phyloP scores from a whole-genome alignment of 345 rosid species.

The Brassica rapa region DNA sequence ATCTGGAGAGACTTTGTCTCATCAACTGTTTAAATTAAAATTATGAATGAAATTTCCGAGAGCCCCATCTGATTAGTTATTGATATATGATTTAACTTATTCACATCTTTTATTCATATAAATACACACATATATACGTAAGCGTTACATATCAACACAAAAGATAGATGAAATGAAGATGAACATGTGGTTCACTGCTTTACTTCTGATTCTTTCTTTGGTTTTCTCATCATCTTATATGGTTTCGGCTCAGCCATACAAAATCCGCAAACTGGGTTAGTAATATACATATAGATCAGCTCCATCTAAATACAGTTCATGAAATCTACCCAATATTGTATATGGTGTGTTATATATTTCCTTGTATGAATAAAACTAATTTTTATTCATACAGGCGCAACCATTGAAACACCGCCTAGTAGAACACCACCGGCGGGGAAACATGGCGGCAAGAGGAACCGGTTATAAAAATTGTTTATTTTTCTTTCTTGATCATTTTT shows the following conservation, averaged over 20 bases:
- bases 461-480: neutral
- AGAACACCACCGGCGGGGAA: neutral
- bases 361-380: neutral
- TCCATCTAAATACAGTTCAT: neutral
- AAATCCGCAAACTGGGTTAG: constrained; percentile 26
- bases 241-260: constrained; percentile 7
- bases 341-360: neutral
- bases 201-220: constrained; percentile 1
- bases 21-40: neutral
- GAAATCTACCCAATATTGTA: neutral
- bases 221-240: neutral
- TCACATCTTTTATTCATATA: neutral
- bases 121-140: neutral
- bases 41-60: no score
- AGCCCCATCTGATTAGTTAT: no score
- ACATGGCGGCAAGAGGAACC: neutral
- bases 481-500: neutral
- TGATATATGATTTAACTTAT: no score
- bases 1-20: no score
- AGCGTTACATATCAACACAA: constrained; percentile 1
- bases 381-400: neutral
- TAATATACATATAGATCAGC: constrained; percentile 4
- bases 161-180: constrained; percentile 8
- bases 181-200: neutral
- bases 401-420: neutral